Base-by-base conservation (phyloP, 2,329 filamentous ascomycete genomes). In the Botrytis pseudocinerea region DNA sequence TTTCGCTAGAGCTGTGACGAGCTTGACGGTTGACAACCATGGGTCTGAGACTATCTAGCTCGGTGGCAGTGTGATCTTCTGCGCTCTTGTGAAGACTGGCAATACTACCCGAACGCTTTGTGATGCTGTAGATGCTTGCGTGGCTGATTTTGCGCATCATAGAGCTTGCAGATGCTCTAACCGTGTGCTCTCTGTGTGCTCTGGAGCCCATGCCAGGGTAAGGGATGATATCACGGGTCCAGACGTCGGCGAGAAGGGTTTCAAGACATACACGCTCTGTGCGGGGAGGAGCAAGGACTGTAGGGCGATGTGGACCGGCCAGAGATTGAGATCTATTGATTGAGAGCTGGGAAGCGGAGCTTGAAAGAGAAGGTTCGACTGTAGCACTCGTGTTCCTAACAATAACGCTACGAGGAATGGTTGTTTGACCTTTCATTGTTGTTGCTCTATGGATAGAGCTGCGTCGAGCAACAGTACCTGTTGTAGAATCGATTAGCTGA, bases 111-210 rank as follows among this genome's bases (percentile, higher is more conserved):
- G 92, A 92, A 73, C 92, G 89, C 77, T 91, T 92, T 54, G 89
- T 88, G 65, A 92, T 92, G 76, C 88, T 91, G 22, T 92, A 88
- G 76, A 96, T 92, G 81, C 91, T 94, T 66, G 92, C 91, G 8
- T 72, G 70, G 79, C 93, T 97, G 75, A 98, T 87, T 80, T 95
- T 97, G 70, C 94, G 89, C 84, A 97, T 97, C 79, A 97, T 89
- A 0, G 93, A 93, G 51, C 93, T 94, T 20, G 94, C 93, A n/a
- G 92, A 94, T 59, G 89, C 89, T 69, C 92, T 87, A 64, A 96
- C 91, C 5, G 93, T 84, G 79, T 92, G 89, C 78, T 97, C 89
- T 78, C 92, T 83, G 84, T 89, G 82, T 81, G 89, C 81, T 83
- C 90, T 82, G 82, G 81, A 85, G 46, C 88, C 88, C 88, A 97